Evolutionary conservation across 257 asterid genomes (phyloP), one percentile per base, ranked within the genome.

Genomic region (Solanum bulbocastanum): DNA sequence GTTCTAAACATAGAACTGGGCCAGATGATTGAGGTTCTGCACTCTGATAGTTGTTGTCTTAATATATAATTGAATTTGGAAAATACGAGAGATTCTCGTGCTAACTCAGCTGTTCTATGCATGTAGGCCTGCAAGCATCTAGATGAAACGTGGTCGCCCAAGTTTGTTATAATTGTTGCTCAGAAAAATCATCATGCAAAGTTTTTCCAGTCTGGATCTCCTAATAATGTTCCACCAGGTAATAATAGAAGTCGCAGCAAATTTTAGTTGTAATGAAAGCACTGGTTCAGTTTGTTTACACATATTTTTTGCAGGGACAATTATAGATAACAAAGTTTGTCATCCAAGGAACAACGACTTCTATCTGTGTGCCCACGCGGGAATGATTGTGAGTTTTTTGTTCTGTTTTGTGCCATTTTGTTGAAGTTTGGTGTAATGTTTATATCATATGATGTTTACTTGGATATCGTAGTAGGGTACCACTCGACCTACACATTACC

Each of bases 181-280:
- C 99, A 97, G 91, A 97, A 97, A 46, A 97, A 97, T 71, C 99
- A 97, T 89, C 99, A 97, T 33, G 95, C 99, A 0, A 95, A 95
- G 60, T 95, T 97, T 69, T 97, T 95, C 87, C 98, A 90, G 93
- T 87, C 95, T 20, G 91, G 90, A 78, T 89, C 98, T 60, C 95
- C 98, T 4, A 96, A 95, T 18, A 97, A 97, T 85, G 98, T 97
- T 46, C 98, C 89, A 81, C 99, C 98, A 86, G 99, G 99, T 95
- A 87, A 85, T 33, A 16, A 40, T 83, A 20, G 22, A 40, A 30
- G 83, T 10, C 33, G 6, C 9, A 62, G 23, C 11, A 36, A 58
- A 74, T 30, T 33, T 10, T 23, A 14, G 42, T 15, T 79, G 49
- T 10, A 13, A 35, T 65, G 18, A 32, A 42, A 35, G 9, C 3